Evolutionary conservation across 441 rosid species (phyloP), one percentile per base, ranked within the genome.

Genomic region (Populus tomentosa): DNA sequence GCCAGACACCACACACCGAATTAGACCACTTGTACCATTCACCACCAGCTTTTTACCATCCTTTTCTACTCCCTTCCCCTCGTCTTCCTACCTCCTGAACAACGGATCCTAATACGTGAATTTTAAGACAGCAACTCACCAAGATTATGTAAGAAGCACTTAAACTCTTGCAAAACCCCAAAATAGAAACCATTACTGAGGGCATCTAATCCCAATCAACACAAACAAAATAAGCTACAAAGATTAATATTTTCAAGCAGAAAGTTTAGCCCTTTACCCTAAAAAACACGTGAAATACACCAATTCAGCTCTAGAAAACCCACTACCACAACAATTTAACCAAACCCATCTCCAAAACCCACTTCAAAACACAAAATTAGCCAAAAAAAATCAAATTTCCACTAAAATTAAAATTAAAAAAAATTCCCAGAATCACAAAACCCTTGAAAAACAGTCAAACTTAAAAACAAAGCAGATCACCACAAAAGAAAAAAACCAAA

Each of bases 381-480:
- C 61, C 13, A 30, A 65, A 65, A 65, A 30, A 5, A 24, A 13
- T 10, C 16, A 24, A 26, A 24, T 16, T 28, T 10, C 36, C 7
- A 21, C 69, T 65, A 28, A 4, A 26, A 28, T 30, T 28, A 26
- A 65, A 65, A 30, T 2, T 2, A 28, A 10, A 11, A 24, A 24
- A 26, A 65, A 14, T 65, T 20, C 18, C 18, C 18, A 13, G 18
- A 11, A 65, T 26, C 30, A 26, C 32, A 65, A 65, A 26, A 65
- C 69, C 69, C 30, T 13, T 9, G 28, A 28, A 64, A 23, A 30
- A 24, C 69, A 65, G 33, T 16, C 36, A 28, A 33, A 6, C 0
- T 16, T 16, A 20, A 50, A 28, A 56, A 53, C 61, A 14, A 64
- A 63, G 68, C 69, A 73, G 76, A 73, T 73, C 76, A 11, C 56